Evolutionary conservation across 192 early-diverging fungal genomes (phyloP), one percentile per base, ranked within the genome.

Genomic region (Ramicandelaber brevisporus): DNA sequence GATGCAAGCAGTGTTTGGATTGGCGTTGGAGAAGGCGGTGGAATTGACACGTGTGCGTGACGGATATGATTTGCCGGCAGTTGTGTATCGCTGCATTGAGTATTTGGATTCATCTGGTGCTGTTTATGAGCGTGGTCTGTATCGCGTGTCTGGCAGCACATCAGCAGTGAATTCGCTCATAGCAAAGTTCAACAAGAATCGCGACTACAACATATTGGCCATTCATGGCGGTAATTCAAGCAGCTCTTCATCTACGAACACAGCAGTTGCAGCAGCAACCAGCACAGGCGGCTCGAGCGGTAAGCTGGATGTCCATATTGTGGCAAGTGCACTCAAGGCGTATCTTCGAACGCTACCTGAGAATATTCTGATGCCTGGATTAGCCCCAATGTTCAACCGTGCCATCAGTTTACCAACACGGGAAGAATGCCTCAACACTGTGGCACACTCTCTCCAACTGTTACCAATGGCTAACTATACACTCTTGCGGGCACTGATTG

Each of bases 51-150:
- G 59, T 14, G 54, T 87, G 13, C 59, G 61, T 16, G 84, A 85
- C 23, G 65, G 62, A 6, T 72, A 77, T 43, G 65, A 71, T 17
- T 55, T 95, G 11, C 92, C 92, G 12, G 71, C 85, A 2, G 65
- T 97, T 17, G 73, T 97, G 1, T 92, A 74, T 49, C 57, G 92
- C 11, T 92, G 88, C 38, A 86, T 97, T 30, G 88, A 97, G 56
- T 97, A 82, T 38, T 44, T 97, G 28, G 89, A 97, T 45, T 63
- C 70, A 2, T 78, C 76, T 43, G 73, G 78, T 42, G 90, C 87
- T 5, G 65, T 56, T 29, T 41, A 75, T 13, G 92, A 97, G 36
- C 88, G 95, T 50, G 92, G 92, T 3, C 73, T 97, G 17, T 97
- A 95, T 54, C 70, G 92, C 7, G 54, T 87, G 40, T 82, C 71